A percentile compares a stretch with the other conserved stretches of the same genome.
Conservation (phyloP, 2,329 filamentous ascomycete genomes). For the Alternaria incomplexa region DNA sequence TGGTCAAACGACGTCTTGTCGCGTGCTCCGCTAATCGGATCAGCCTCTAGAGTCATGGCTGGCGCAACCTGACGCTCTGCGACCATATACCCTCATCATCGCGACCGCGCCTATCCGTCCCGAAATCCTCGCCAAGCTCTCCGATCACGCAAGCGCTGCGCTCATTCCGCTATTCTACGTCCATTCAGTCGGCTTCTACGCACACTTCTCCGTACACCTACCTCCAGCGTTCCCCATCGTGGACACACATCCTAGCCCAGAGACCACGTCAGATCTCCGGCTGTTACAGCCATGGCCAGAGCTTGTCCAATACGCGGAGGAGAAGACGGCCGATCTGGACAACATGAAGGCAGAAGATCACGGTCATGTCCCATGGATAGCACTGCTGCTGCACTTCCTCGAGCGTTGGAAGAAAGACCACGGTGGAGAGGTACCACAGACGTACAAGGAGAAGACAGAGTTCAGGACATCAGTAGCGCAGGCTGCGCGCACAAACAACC, state of each 20-base stretch:
- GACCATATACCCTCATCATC: constrained; percentile 65
- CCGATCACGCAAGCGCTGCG: constrained; percentile 59
- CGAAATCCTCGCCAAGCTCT: constrained; percentile 58
- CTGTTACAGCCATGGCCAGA: constrained; percentile 87
- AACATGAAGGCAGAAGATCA: constrained; percentile 78
- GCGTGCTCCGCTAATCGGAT: constrained; percentile 18
- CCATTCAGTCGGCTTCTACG: constrained; percentile 91
- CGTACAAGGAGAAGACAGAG: constrained; percentile 83
- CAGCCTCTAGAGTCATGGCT: constrained; percentile 56
- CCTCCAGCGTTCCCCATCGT: constrained; percentile 87
- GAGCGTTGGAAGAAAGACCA: constrained; percentile 78
- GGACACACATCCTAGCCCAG: constrained; percentile 91
- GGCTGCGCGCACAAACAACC: constrained; percentile 71
- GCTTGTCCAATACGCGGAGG: constrained; percentile 68
- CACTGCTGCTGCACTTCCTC: constrained; percentile 82
- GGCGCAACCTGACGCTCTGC: constrained; percentile 47
- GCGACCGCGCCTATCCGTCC: constrained; percentile 65
- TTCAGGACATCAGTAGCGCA: constrained; percentile 75
- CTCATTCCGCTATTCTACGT: constrained; percentile 79
- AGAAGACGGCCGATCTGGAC: constrained; percentile 73
- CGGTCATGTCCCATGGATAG: constrained; percentile 87
- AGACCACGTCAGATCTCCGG: constrained; percentile 82
- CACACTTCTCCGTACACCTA: constrained; percentile 80
- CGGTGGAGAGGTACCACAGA: constrained; percentile 70
- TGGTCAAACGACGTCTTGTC: constrained; percentile 3